Evolutionary conservation across 129 eudicot genomes (phyloP), one percentile per base, ranked within the genome.

Genomic region (Oenanthe sinensis): DNA sequence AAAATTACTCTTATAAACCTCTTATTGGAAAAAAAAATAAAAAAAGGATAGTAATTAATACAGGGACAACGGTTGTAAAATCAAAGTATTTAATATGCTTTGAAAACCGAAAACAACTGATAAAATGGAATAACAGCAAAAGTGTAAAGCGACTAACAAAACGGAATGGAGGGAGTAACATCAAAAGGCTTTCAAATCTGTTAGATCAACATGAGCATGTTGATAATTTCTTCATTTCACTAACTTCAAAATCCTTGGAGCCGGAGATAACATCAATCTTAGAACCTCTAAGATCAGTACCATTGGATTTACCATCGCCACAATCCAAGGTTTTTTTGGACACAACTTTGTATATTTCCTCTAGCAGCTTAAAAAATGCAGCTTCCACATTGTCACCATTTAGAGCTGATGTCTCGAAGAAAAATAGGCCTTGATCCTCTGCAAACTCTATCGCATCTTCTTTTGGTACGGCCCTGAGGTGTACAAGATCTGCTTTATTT

Each of bases 381-480:
- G 86, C 49, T 70, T 90, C 97, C 67, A 92, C 97, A 77, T 92
- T 92, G 37, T 92, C 97, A 33, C 97, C 97, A 3, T 82, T 88
- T 8, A 90, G 86, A 5, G 97, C 97, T 0, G 97, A 92, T 17
- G 96, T 89, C 82, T 92, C 97, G 16, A 86, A 92, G 86, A 92
- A 90, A 76, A 81, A 88, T 7, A 92, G 78, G 30, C 90, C 90
- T 75, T 92, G 96, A 63, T 58, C 85, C 70, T 90, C 88, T 15
- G 97, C 93, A 48, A 88, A 90, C 80, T 92, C 97, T 28, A 84
- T 71, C 0, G 97, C 97, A 36, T 92, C 90, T 81, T 92, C 97
- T 0, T 92, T 60, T 14, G 96, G 88, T 26, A 92, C 96, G 3
- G 78, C 86, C 80, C 97, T 76, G 28, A 81, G 83, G 36, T 90